Base-by-base conservation (phyloP, 345 rosid species). In the Eucalyptus paniculata region DNA sequence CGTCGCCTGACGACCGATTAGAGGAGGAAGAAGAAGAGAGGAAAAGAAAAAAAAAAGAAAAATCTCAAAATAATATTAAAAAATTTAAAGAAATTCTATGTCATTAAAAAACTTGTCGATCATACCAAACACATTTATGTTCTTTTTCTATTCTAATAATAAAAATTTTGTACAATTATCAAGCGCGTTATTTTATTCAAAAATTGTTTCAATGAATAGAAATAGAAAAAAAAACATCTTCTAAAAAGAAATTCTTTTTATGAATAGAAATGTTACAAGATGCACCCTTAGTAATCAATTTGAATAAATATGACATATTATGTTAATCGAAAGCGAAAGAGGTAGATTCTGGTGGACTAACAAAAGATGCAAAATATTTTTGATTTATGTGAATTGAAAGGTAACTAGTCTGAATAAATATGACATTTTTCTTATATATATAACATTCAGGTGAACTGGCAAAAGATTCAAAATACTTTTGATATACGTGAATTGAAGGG, bases 1-100 rank as follows among this genome's bases (percentile, higher is more conserved):
- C 2, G 10, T 19, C 1, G 2, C 9, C 23, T 3, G 0, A 51
- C 0, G 1, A 51, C 1, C 0, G 4, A 51, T 2, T 7, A 51
- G 56, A 51, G 56, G 58, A 53, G 26, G 58, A 53, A 3, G 58
- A 53, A 53, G 58, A 53, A 53, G 58, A 53, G 58, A 19, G 11
- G 58, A 53, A 53, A 53, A 51, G 56, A 1, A 53, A 51, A 51
- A 17, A 45, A 16, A 50, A 51, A 6, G 1, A 18, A 53, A 53
- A 53, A 7, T 53, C 4, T 53, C 0, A 53, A 53, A 53, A 50
- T 2, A 7, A 51, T 1, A 53, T 53, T 53, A 19, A 8, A 53
- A 53, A 19, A 8, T 53, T 53, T 53, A 53, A 53, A 53, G 11
- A 53, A 19, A 53, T 53, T 53, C 5, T 19, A 19, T 53, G 26